Evolutionary conservation across 2,329 filamentous ascomycete species (phyloP).

Genomic region (Chrysosporium queenslandicum): DNA sequence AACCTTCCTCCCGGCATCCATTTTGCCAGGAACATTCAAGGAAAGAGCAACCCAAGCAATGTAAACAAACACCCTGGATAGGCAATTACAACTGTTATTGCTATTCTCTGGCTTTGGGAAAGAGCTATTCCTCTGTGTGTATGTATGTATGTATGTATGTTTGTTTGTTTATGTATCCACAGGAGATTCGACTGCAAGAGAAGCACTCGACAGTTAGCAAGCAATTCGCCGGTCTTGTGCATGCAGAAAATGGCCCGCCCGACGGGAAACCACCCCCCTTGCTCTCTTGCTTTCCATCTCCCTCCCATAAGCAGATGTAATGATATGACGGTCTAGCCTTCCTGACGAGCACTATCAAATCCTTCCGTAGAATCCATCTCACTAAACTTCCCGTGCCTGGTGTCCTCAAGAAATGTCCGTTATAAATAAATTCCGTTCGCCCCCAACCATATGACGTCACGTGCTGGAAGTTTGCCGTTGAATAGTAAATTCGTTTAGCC

Average conservation of each 20-base stretch:
- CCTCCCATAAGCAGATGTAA: neutral
- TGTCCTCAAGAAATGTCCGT: neutral
- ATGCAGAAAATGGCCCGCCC: neutral
- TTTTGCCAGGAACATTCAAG: neutral
- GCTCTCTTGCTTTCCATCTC: too few species aligned
- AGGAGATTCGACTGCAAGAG: neutral
- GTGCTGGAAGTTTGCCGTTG: neutral
- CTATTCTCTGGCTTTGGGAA: neutral
- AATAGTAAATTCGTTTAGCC: neutral
- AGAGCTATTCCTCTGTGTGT: neutral
- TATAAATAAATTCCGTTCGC: neutral
- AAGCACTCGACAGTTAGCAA: too few species aligned
- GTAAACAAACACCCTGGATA: neutral
- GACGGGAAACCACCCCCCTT: neutral
- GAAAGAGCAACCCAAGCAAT: neutral
- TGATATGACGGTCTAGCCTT: neutral
- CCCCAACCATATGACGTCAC: slow-evolving; percentile 2
- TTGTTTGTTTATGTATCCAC: neutral
- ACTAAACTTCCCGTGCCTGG: too few species aligned
- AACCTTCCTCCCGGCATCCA: neutral
- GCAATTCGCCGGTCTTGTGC: too few species aligned
- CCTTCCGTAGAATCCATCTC: too few species aligned
- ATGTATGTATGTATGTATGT: neutral
- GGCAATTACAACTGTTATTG: neutral
- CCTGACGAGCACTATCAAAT: neutral